Percentiles rank a stretch among this genome's conserved stretches.
phyloP scores from a whole-genome alignment of 352 stramenopile genomes.

The Phytophthora podocarpi region DNA sequence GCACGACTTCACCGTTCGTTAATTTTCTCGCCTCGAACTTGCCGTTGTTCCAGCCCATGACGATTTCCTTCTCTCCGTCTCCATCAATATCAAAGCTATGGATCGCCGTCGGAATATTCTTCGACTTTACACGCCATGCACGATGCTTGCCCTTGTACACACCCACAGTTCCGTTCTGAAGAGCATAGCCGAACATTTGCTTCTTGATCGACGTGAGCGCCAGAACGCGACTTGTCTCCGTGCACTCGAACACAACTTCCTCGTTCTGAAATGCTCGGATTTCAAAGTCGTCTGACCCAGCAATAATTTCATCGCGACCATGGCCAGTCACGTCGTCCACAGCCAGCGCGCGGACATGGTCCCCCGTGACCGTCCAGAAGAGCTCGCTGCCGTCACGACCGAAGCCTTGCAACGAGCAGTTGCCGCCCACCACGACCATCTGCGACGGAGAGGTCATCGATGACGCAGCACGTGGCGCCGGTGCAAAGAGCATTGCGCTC shows the following conservation, averaged over 20 bases:
- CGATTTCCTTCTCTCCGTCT: constrained; percentile 88
- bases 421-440: constrained; percentile 92
- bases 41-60: constrained; percentile 92
- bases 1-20: constrained; percentile 85
- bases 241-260: constrained; percentile 89
- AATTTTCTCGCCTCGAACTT: constrained; percentile 81
- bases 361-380: constrained; percentile 93
- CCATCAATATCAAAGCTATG: constrained; percentile 91
- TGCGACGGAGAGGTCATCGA: constrained; percentile 37
- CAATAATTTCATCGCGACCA: constrained; percentile 79
- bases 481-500: constrained; percentile 82
- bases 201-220: constrained; percentile 77
- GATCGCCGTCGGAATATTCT: constrained; percentile 83
- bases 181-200: constrained; percentile 83
- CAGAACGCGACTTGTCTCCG: constrained; percentile 82
- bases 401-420: constrained; percentile 93
- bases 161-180: constrained; percentile 93
- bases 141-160: constrained; percentile 90
- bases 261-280: constrained; percentile 91
- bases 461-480: constrained; percentile 34
- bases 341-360: constrained; percentile 87
- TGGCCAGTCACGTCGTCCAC: constrained; percentile 77
- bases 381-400: constrained; percentile 77
- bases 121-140: constrained; percentile 93
- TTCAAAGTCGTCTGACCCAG: constrained; percentile 92